Evolutionary conservation across 768 basidiomycete species (phyloP), one percentile per base, ranked within the genome.

Genomic region (Termitomyces sp.): DNA sequence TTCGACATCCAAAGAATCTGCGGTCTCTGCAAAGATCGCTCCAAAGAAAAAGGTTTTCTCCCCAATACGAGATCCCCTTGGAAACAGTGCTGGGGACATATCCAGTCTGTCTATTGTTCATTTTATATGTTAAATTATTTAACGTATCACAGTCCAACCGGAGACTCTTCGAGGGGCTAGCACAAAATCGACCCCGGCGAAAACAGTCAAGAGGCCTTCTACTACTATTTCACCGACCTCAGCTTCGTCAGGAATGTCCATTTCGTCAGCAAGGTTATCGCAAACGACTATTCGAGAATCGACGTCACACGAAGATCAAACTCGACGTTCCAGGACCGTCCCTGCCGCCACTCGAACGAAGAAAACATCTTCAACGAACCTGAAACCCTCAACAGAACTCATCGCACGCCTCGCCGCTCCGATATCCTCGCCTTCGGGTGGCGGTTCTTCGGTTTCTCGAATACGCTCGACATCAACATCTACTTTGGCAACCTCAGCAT

Each of bases 51-150:
- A 70, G 45, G 65, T 75, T 0, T 65, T 79, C 44, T 76, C 77
- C 0, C 78, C 78, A 41, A 63, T 69, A 26, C 68, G 72, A 51
- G 76, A 76, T 59, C 73, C 77, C 18, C 72, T 69, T 24, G 72
- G 73, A 45, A 78, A 77, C 46, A 68, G 66, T 58, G 54, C 54
- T 56, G 68, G 65, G 47, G 64, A 70, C 50, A 63, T 72, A 53
- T 70, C 68, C 37, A 59, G 73, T 75, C 56, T 31, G 69, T 62
- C 12, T 37, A 47, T 33, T 20, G 18, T 39, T 33, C 16, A 26
- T 34, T 37, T 16, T 51, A 6, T 28, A 58, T 12, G 22, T 31
- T 18, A 50, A n/a, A n/a, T n/a, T n/a, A n/a, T n/a, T 16, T 51
- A 10, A 55, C 26, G 26, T 31, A 33, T 39, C 49, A 10, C 55